These are phyloP conservation scores for Magnusiomyces tetraspermus DNA, from an alignment of 1,139 yeast species.

Conservation along the genomic window DNA sequence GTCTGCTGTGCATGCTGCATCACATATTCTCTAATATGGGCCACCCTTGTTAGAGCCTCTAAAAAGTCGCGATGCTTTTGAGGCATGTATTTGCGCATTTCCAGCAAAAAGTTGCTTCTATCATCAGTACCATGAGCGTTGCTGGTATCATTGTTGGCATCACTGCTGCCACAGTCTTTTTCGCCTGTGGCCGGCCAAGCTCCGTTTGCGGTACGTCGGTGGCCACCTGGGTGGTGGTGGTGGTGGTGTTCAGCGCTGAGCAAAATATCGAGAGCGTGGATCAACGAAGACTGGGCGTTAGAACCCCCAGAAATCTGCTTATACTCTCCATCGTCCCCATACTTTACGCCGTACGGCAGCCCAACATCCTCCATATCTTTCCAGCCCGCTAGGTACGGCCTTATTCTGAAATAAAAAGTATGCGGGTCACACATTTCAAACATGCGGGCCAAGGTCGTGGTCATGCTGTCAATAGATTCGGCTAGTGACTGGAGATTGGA, in stretches of 20 bases:
- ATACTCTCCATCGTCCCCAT: constrained; percentile 55
- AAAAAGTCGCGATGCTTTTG: constrained; percentile 70
- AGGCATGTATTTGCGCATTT: constrained; percentile 88
- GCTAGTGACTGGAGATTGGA: constrained; percentile 54
- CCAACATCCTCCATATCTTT: constrained; percentile 85
- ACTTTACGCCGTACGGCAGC: constrained; percentile 64
- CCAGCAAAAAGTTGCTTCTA: constrained; percentile 58
- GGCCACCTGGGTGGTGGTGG: constrained; percentile 80
- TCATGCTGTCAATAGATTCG: constrained; percentile 63
- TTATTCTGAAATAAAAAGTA: constrained; percentile 70
- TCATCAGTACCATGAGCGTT: constrained; percentile 21
- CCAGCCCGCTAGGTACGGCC: constrained; percentile 95
- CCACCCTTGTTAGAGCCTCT: constrained; percentile 44
- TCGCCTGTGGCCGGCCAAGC: constrained; percentile 5
- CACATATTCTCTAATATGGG: constrained; percentile 60
- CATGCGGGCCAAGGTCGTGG: constrained; percentile 70
- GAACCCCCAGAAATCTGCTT: constrained; percentile 79
- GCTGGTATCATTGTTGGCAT: background rate
- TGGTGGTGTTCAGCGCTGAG: constrained; percentile 63
- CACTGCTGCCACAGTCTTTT: too few species aligned
- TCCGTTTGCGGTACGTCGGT: constrained; percentile 24
- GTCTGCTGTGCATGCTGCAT: constrained; percentile 34
- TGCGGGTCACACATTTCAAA: constrained; percentile 95
- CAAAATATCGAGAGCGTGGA: constrained; percentile 74
- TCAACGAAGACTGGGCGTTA: constrained; percentile 84